Percentiles rank a stretch among this genome's conserved stretches.
Conservation (phyloP, 2,329 filamentous ascomycete species). For the Calonectria pseudoturangicola region DNA sequence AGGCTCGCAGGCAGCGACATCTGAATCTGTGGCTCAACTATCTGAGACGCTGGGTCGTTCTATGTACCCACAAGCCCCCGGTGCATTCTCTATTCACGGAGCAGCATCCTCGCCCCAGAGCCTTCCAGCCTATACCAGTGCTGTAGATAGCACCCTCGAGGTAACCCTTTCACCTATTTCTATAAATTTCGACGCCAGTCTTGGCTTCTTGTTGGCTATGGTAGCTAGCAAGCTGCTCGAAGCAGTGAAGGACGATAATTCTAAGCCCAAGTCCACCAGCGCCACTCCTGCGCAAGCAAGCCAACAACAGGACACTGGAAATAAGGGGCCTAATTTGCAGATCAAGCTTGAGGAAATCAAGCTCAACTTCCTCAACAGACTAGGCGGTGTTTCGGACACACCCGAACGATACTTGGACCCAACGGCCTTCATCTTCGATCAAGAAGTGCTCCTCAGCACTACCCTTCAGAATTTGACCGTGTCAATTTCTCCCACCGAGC, state of each 20-base stretch:
- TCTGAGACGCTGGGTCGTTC: conserved; percentile 61
- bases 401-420: conserved; percentile 67
- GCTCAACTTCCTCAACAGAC: conserved; percentile 73
- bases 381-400: conserved; percentile 71
- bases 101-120: conserved; percentile 40
- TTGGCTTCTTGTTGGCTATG: conserved; percentile 73
- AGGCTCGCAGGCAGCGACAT: conserved; percentile 59
- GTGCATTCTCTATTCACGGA: conserved; percentile 74
- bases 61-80: conserved; percentile 72
- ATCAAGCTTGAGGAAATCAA: conserved; percentile 70
- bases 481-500: conserved; percentile 51
- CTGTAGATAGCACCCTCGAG: conserved; percentile 63
- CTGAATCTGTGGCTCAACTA: conserved; percentile 55
- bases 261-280: conserved; percentile 6
- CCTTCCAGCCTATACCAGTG: conserved; percentile 10
- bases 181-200: conserved; percentile 73
- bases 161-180: conserved; percentile 71
- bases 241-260: conserved; percentile 60
- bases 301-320: conserved; percentile 40
- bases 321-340: conserved; percentile 62
- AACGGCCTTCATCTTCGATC: conserved; percentile 62
- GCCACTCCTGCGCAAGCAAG: conserved; percentile 29
- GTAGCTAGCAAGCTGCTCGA: conserved; percentile 70
- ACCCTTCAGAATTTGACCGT: conserved; percentile 67
- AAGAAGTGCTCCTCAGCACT: conserved; percentile 72